phyloP scores from a whole-genome alignment of 2,329 filamentous ascomycete genomes.

The Calonectria hawksworthii region DNA sequence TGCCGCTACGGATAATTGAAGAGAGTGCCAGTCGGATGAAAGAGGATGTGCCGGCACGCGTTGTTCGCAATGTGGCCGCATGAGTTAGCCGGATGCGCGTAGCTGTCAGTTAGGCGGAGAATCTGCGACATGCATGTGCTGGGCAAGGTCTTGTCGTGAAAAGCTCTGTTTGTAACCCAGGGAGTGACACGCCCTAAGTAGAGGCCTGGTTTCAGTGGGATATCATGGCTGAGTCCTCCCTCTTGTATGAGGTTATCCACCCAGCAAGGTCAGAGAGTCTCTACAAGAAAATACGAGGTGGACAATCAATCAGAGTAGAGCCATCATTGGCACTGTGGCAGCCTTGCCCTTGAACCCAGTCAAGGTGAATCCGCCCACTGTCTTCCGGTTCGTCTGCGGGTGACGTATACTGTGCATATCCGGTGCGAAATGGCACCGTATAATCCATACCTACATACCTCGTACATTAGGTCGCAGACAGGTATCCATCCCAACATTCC shows the following conservation, averaged over 20 bases:
- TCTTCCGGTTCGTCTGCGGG: neutral
- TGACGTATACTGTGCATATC: constrained; percentile 7
- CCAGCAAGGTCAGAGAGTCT: neutral
- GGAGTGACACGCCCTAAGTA: neutral
- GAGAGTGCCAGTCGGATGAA: neutral
- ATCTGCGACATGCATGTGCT: constrained; percentile 12
- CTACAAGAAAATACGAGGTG: constrained; percentile 1
- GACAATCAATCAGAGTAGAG: neutral
- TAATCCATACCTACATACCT: neutral
- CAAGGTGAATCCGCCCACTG: neutral
- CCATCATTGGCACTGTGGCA: constrained; percentile 1
- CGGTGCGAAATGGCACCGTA: neutral
- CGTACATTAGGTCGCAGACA: neutral
- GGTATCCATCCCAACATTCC: neutral
- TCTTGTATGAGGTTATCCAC: neutral
- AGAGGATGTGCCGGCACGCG: neutral
- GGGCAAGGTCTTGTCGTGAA: neutral
- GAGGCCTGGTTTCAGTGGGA: neutral
- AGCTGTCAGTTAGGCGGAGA: constrained; percentile 11
- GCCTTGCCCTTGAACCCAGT: constrained; percentile 8
- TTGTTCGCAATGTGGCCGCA: neutral
- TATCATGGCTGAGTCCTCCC: neutral
- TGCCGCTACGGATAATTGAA: neutral
- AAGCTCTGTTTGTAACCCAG: neutral
- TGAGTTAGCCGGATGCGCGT: neutral